A percentile compares a stretch with the other conserved stretches of the same genome.
Conservation (phyloP, 2,329 filamentous ascomycete genomes). For the Ophiostoma ulmi region DNA sequence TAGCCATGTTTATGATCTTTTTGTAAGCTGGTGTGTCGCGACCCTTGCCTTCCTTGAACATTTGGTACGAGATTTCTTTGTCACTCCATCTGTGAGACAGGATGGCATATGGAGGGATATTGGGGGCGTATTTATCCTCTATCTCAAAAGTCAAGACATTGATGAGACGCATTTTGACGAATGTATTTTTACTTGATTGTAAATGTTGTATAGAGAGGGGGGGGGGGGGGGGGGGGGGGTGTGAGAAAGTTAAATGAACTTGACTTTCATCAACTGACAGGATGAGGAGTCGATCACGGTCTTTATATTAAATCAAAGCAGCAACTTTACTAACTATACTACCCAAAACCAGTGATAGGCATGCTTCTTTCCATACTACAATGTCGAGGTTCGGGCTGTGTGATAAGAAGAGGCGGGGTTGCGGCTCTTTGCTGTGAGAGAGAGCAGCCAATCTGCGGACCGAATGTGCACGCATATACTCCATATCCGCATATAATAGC, state of each 20-base stretch:
- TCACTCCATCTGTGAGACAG: constrained; percentile 28
- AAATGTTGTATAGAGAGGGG: neutral
- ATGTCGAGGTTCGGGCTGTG: neutral
- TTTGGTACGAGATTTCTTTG: constrained; percentile 20
- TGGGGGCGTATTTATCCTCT: constrained; percentile 22
- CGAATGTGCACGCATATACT: neutral
- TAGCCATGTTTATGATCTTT: neutral
- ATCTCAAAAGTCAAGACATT: constrained; percentile 14
- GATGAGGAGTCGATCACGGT: neutral
- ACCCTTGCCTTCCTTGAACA: neutral
- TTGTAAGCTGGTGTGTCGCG: neutral
- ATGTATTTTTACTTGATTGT: neutral
- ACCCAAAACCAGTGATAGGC: too few species aligned
- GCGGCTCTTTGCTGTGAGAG: neutral
- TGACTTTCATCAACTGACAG: too few species aligned
- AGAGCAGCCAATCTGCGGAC: neutral
- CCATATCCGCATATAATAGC: neutral
- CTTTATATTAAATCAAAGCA: neutral
- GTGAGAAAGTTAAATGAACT: too few species aligned
- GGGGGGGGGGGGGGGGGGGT: too few species aligned
- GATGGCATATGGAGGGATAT: constrained; percentile 26
- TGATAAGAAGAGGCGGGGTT: neutral
- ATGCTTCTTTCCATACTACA: neutral
- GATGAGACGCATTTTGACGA: constrained; percentile 6
- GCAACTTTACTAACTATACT: too few species aligned